A percentile compares a stretch with the other conserved stretches of the same genome.
phyloP scores from a whole-genome alignment of 2,329 filamentous ascomycete genomes.

The Apiospora sp. region DNA sequence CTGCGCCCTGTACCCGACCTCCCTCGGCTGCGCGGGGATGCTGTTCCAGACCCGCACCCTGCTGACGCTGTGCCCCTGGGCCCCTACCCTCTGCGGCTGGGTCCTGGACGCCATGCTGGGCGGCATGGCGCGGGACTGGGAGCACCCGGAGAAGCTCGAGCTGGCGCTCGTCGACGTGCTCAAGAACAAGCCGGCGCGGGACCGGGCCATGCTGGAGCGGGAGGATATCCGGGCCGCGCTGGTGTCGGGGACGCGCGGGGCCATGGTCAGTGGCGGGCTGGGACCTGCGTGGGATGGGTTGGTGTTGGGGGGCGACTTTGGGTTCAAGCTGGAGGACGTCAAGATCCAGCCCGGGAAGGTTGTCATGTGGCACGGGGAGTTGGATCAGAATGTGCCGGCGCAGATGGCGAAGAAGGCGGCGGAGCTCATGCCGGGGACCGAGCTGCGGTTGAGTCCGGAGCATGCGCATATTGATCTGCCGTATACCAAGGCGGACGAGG shows the following conservation, averaged over 20 bases:
- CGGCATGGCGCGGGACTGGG: constrained; percentile 21
- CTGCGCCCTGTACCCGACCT: constrained; percentile 32
- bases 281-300: constrained; percentile 30
- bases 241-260: background rate
- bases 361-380: constrained; percentile 35
- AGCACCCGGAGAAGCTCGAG: constrained; percentile 24
- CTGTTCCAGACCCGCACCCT: constrained; percentile 29
- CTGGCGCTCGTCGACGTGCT: constrained; percentile 28
- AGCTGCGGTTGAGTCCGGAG: constrained; percentile 30
- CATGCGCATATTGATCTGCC: constrained; percentile 35
- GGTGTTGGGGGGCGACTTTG: constrained; percentile 32
- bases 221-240: background rate
- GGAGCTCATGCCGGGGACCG: constrained; percentile 30
- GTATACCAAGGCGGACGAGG: constrained; percentile 31
- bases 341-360: constrained; percentile 29
- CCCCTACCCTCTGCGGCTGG: constrained; percentile 29
- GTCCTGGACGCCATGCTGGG: constrained; percentile 30
- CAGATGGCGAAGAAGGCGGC: constrained; percentile 35
- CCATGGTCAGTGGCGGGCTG: constrained; percentile 20
- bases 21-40: constrained; percentile 35
- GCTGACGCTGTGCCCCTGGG: constrained; percentile 32
- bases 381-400: constrained; percentile 36
- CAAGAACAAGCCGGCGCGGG: constrained; percentile 32
- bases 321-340: constrained; percentile 35
- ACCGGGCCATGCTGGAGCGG: constrained; percentile 27